Percentiles rank a stretch among this genome's conserved stretches.
These are phyloP conservation scores for Saposhnikovia divaricata DNA, from an alignment of 129 eudicot genomes.

Conservation along the genomic window DNA sequence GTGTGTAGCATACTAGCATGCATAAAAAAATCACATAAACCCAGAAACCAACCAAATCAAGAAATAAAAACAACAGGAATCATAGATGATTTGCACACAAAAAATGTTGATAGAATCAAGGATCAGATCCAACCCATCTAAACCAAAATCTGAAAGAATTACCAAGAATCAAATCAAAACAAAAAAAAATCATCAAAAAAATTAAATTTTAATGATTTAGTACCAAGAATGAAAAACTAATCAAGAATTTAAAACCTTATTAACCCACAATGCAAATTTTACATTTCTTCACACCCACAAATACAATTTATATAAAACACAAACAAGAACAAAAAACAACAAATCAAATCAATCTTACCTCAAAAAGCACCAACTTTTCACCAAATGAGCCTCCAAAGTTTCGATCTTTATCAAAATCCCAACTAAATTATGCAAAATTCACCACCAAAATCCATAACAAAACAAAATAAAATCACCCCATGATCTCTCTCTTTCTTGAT, in stretches of 20 bases:
- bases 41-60: neutral
- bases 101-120: neutral
- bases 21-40: neutral
- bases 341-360: conserved; percentile 38
- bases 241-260: neutral
- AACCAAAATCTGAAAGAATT: conserved; percentile 11
- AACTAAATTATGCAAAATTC: conserved; percentile 6
- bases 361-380: conserved; percentile 22
- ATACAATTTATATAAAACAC: neutral
- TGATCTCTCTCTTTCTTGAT: neutral
- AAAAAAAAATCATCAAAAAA: neutral
- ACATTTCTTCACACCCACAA: neutral
- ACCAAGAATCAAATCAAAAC: neutral
- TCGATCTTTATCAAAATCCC: neutral
- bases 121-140: conserved; percentile 35
- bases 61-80: neutral
- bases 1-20: neutral
- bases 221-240: conserved; percentile 16
- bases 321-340: neutral
- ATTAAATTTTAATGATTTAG: conserved; percentile 1
- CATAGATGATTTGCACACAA: neutral
- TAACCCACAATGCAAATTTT: conserved; percentile 6
- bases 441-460: conserved; percentile 12
- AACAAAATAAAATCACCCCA: conserved; percentile 1
- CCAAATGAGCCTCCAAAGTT: conserved; percentile 20